Evolutionary conservation across 202 grass and related monocot species (phyloP), one percentile per base, ranked within the genome.

Genomic region (Panicum virgatum): DNA sequence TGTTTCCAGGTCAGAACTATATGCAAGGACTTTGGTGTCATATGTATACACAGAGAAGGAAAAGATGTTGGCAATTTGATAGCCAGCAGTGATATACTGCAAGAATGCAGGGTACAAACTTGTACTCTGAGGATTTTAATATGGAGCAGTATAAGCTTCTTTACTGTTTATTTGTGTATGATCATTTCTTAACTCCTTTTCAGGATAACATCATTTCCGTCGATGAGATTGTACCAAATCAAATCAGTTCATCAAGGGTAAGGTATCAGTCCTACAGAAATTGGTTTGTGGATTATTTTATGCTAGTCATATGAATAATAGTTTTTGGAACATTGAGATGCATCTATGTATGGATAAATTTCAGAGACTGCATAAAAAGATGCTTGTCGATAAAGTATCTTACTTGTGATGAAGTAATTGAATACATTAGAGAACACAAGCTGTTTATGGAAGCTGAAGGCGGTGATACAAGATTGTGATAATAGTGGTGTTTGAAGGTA

Each of bases 161-260:
- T 63, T 48, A 63, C 77, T 77, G 60, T 8, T 36, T 62, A 46
- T 10, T 20, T 60, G 16, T 62, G 12, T 81, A 52, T 23, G 18
- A n/a, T 53, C 18, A 58, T 29, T 76, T 75, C 37, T 76, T 34
- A 32, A 22, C 18, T 43, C 47, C 37, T 74, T 92, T 83, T 67
- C 73, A 98, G 92, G 76, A 80, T 50, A 94, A 93, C 51, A 94
- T 98, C 54, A 73, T 98, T 79, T 80, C 67, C 0, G 90, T 93
- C 14, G 90, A 95, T 86, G 96, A 98, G 80, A 91, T 98, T 37
- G 82, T 98, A 26, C 90, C 88, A 51, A 98, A 98, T 63, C 92
- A 98, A 84, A 98, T 98, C 36, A 98, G 96, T 80, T 93, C 96
- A 60, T 91, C 92, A 9, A 95, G 71, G 95, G 82, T 98, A 80